These are phyloP conservation scores for Nemania serpens DNA, from an alignment of 2,329 filamentous ascomycete species.

Conservation along the genomic window DNA sequence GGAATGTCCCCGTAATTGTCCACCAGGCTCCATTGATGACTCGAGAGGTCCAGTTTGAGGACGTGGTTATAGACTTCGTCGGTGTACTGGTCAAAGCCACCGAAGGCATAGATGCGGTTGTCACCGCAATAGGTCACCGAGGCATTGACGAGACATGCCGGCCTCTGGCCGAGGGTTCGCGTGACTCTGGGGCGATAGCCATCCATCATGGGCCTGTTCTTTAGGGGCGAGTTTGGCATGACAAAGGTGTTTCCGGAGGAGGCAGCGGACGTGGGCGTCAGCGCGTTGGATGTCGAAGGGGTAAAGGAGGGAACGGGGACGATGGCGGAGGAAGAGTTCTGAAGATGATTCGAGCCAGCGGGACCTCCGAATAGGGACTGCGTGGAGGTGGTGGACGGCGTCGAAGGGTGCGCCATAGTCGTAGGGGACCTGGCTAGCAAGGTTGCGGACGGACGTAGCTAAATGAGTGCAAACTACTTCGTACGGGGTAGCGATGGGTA, in stretches of 20 bases:
- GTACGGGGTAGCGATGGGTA: too few relatives aligned
- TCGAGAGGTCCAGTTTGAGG: constrained; percentile 81
- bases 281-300: constrained; percentile 44
- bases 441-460: not conserved
- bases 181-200: constrained; percentile 85
- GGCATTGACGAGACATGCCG: constrained; percentile 94
- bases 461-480: constrained; percentile 2
- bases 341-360: constrained; percentile 26
- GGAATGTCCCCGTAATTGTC: constrained; percentile 99
- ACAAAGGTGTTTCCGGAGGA: constrained; percentile 82
- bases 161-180: constrained; percentile 77
- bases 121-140: constrained; percentile 99
- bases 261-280: constrained; percentile 55
- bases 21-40: constrained; percentile 90
- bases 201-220: constrained; percentile 67
- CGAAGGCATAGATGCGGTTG: constrained; percentile 97
- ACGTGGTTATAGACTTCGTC: constrained; percentile 99
- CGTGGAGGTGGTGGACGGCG: constrained; percentile 28
- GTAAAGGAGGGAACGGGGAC: constrained; percentile 36
- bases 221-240: constrained; percentile 84
- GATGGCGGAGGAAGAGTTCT: constrained; percentile 33
- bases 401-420: constrained; percentile 39
- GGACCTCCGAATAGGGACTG: constrained; percentile 43
- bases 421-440: not conserved
- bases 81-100: constrained; percentile 97